Base-by-base conservation (phyloP, 202 grass and related monocot genomes). In the Schoenoplectus triqueter region DNA sequence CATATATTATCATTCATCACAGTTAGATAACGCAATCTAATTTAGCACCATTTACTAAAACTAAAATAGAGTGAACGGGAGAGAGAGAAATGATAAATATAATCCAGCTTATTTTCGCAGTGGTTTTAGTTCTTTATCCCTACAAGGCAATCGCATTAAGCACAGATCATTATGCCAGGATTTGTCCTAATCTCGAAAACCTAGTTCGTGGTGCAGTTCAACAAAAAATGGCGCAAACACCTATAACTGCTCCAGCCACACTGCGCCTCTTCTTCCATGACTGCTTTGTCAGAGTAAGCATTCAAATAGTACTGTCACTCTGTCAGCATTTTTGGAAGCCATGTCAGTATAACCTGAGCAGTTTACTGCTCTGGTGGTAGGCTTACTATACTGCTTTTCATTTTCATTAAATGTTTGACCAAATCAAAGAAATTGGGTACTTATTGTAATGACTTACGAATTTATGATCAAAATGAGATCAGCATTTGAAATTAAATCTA, bases 181-280 rank as follows among this genome's bases (percentile, higher is more conserved):
- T 85, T 21, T 94, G 94, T 70, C 90, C 86, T 0, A 85, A 94
- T 73, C 83, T 92, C 5, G 90, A 97, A 80, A 59, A 13, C 82
- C 86, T 94, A 49, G 78, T 94, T 6, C 87, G 84, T 17, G 44
- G 13, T 18, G 73, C 86, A 1, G 90, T 97, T 31, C 59, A 60
- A 1, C 40, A 69, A 62, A 81, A 88, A 65, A 80, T 89, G 87
- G 39, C 41, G 10, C 76, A 80, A 70, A 87, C 83, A 3, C 87
- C 78, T 3, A 64, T 91, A 69, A 55, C 88, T n/a, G 87, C 76
- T 7, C 92, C 90, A 8, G 92, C 90, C 56, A 85, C 88, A 18
- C 85, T 97, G 0, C 79, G 90, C 10, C 92, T 97, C 83, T 85
- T 92, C 83, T 94, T 97, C 94, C 94, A 97, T 60, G 94, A 97